phyloP scores from a whole-genome alignment of 2,329 filamentous ascomycete genomes.

The Bipolaris cookei region DNA sequence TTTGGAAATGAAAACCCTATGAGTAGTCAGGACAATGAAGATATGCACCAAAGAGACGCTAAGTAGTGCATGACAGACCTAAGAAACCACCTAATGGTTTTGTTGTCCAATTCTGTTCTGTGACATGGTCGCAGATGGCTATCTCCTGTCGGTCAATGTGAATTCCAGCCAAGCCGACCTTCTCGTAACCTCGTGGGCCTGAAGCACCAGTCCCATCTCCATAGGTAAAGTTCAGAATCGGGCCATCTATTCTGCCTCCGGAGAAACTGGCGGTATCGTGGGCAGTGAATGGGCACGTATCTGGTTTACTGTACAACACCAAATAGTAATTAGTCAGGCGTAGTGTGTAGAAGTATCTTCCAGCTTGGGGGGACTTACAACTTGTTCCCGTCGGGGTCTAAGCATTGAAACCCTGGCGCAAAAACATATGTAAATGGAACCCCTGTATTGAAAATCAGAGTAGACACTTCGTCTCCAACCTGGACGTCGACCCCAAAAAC shows the following conservation, averaged over 20 bases:
- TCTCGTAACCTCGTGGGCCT: background rate
- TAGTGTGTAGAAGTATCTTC: background rate
- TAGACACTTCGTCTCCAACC: background rate
- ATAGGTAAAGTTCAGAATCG: background rate
- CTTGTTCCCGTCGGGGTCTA: background rate
- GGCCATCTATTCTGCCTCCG: background rate
- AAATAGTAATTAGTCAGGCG: background rate
- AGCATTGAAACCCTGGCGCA: background rate
- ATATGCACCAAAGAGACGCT: background rate
- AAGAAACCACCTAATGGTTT: background rate
- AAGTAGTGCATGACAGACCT: background rate
- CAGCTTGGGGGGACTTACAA: background rate
- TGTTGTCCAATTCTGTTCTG: background rate
- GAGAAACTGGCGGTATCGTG: background rate
- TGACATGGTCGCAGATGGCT: background rate
- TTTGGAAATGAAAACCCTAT: background rate
- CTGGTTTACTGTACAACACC: background rate
- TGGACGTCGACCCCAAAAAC: background rate
- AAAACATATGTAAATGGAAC: background rate
- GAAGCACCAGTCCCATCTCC: background rate
- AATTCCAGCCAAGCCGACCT: background rate
- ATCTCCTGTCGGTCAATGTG: background rate
- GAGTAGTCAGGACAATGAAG: background rate
- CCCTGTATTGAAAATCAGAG: background rate
- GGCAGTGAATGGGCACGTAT: background rate